Base-by-base conservation (phyloP, 108 stramenopile species). In the Craspedostauros australis region DNA sequence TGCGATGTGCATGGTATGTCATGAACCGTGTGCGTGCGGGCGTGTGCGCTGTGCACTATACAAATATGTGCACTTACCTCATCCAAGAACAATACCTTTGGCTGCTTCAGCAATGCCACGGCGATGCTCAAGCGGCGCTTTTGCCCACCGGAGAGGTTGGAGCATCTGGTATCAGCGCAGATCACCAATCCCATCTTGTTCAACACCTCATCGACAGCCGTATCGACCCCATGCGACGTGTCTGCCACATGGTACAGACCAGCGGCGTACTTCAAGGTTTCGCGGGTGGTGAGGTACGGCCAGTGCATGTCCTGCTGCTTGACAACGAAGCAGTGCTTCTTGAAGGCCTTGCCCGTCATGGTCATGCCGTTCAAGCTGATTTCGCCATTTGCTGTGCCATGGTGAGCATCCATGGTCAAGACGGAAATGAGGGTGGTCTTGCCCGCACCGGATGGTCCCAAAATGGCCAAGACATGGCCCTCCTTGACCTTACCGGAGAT, bases 41-140 rank as follows among this genome's bases (percentile, higher is more conserved):
- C n/a, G n/a, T n/a, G n/a, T n/a, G n/a, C n/a, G n/a, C n/a, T n/a
- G n/a, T n/a, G n/a, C n/a, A n/a, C n/a, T n/a, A n/a, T n/a, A 54
- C 88, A 88, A 21, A 85, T 94, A 2, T 87, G 88, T 54, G 94
- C 93, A 58, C 93, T 93, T 23, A 96, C n/a, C n/a, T n/a, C n/a
- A n/a, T n/a, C n/a, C n/a, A n/a, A 68, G 39, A 94, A 79, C 25
- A 94, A 65, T 45, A 93, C 62, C 9, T 83, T 87, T 5, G 94
- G 96, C 53, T 92, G 75, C 52, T 95, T 87, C 54, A 97, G 89
- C 31, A 97, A 64, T 6, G 96, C 94, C 18, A 74, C 36, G 16
- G 75, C 81, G 26, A 82, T 44, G 16, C 65, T 68, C 27, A 69
- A 39, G 20, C 68, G 60, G 4, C 68, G 51, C 31, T 39, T 23